phyloP scores from a whole-genome alignment of 2,329 filamentous ascomycete species.

The Aspergillus pseudoterreus region DNA sequence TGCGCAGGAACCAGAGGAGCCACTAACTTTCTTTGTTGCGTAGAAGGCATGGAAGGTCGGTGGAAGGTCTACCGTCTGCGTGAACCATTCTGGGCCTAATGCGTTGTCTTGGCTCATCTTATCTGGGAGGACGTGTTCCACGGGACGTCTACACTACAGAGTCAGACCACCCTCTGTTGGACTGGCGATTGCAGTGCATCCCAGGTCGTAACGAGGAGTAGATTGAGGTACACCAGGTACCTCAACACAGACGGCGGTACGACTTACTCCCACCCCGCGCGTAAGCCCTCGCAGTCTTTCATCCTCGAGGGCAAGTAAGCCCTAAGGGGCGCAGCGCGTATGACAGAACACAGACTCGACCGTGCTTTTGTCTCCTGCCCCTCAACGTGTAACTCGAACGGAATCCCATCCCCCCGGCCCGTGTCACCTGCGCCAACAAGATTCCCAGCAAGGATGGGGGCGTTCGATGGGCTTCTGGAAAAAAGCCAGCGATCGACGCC shows the following conservation, averaged over 20 bases:
- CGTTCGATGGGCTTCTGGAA: conserved; percentile 16
- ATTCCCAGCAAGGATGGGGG: background rate
- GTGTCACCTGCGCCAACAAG: conserved; percentile 3
- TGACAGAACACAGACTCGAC: background rate
- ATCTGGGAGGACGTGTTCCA: background rate
- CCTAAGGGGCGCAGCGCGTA: background rate
- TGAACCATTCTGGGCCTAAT: background rate
- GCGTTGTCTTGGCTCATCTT: background rate
- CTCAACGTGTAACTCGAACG: background rate
- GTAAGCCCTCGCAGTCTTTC: too few relatives aligned
- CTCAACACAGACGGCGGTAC: too few relatives aligned
- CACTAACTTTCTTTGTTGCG: conserved; percentile 14
- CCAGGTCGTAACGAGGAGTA: too few relatives aligned
- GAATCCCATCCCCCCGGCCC: background rate
- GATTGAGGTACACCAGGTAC: too few relatives aligned
- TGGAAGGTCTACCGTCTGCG: background rate
- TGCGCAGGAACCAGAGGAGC: conserved; percentile 22
- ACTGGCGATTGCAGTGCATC: too few relatives aligned
- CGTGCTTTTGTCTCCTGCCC: background rate
- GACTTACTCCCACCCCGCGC: too few relatives aligned
- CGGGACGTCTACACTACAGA: too few relatives aligned
- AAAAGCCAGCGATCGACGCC: background rate
- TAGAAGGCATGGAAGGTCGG: background rate
- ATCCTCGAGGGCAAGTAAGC: background rate
- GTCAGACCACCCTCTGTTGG: too few relatives aligned